Evolutionary conservation across 768 basidiomycete genomes (phyloP).

Genomic region (Pulveroboletus sp.): DNA sequence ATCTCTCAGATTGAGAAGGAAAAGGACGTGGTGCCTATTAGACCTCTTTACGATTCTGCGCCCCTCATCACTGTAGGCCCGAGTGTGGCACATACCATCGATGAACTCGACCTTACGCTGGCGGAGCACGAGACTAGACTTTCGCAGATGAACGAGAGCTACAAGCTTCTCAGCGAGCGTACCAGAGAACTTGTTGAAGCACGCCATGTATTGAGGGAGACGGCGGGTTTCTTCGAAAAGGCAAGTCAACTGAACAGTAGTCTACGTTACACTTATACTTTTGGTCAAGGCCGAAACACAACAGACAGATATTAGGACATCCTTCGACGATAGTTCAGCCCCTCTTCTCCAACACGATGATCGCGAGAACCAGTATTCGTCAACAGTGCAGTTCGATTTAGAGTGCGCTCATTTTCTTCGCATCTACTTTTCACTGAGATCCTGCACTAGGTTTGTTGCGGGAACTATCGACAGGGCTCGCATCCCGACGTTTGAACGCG

Average conservation of each 20-base stretch:
- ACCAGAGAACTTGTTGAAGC: slow-evolving; percentile 89
- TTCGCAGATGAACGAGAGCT: slow-evolving; percentile 88
- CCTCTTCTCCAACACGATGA: slow-evolving; percentile 93
- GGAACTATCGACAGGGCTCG: slow-evolving; percentile 94
- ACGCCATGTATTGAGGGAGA: slow-evolving; percentile 90
- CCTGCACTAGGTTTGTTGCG: slow-evolving; percentile 74
- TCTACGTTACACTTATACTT: slow-evolving; percentile 7
- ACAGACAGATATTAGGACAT: slow-evolving; percentile 76
- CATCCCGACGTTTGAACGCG: slow-evolving; percentile 91
- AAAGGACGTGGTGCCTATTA: slow-evolving; percentile 76
- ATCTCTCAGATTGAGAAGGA: slow-evolving; percentile 81
- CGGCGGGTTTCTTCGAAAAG: slow-evolving; percentile 93
- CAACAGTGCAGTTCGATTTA: slow-evolving; percentile 72
- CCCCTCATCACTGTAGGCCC: slow-evolving; percentile 89
- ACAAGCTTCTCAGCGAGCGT: slow-evolving; percentile 83
- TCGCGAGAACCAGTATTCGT: slow-evolving; percentile 60
- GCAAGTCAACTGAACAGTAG: slow-evolving; percentile 37
- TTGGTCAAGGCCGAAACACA: slow-evolving; percentile 67
- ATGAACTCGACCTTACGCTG: slow-evolving; percentile 88
- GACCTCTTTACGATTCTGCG: slow-evolving; percentile 82
- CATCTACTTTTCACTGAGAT: background rate
- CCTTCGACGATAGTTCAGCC: slow-evolving; percentile 88
- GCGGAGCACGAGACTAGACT: slow-evolving; percentile 84
- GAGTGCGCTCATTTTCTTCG: slow-evolving; percentile 53
- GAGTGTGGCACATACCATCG: slow-evolving; percentile 88